Percentiles rank a stretch among this genome's conserved stretches.
Conservation (phyloP, 768 basidiomycete species). For the Boletales sp. region DNA sequence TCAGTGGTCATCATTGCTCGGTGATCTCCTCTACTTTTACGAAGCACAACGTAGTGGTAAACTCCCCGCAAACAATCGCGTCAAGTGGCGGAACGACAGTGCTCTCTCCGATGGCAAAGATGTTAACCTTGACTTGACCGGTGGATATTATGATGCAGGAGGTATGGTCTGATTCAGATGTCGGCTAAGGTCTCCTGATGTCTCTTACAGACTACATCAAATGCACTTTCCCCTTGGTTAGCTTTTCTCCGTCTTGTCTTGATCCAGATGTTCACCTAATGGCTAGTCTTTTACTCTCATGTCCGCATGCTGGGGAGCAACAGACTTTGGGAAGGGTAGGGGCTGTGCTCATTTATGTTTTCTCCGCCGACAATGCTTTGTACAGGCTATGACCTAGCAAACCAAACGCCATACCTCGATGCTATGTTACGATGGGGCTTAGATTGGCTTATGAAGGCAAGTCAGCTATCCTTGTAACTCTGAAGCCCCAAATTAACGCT, state of each 20-base stretch:
- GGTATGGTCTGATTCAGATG: slow-evolving; percentile 41
- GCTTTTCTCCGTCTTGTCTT: slow-evolving; percentile 11
- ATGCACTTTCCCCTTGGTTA: slow-evolving; percentile 78
- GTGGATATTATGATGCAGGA: slow-evolving; percentile 94
- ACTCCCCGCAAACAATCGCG: slow-evolving; percentile 65
- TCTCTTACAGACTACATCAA: slow-evolving; percentile 73
- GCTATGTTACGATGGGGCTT: slow-evolving; percentile 87
- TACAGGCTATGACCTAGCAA: slow-evolving; percentile 75
- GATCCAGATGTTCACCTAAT: background rate
- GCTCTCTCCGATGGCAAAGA: slow-evolving; percentile 74
- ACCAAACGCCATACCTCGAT: slow-evolving; percentile 91
- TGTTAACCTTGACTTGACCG: slow-evolving; percentile 68
- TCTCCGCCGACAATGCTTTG: background rate
- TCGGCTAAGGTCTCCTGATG: background rate
- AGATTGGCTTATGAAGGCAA: slow-evolving; percentile 87
- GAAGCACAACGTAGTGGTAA: slow-evolving; percentile 86
- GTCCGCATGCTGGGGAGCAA: slow-evolving; percentile 88
- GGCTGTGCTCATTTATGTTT: background rate
- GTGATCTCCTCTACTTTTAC: slow-evolving; percentile 83
- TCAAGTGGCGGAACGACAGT: slow-evolving; percentile 86
- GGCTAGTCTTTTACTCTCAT: slow-evolving; percentile 73
- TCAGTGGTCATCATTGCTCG: slow-evolving; percentile 82
- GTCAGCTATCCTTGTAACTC: slow-evolving; percentile 6
- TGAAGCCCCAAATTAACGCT: background rate
- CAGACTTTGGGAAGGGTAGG: slow-evolving; percentile 75